Conservation (phyloP, 2,329 filamentous ascomycete genomes). For the Aspergillus thermomutatus region DNA sequence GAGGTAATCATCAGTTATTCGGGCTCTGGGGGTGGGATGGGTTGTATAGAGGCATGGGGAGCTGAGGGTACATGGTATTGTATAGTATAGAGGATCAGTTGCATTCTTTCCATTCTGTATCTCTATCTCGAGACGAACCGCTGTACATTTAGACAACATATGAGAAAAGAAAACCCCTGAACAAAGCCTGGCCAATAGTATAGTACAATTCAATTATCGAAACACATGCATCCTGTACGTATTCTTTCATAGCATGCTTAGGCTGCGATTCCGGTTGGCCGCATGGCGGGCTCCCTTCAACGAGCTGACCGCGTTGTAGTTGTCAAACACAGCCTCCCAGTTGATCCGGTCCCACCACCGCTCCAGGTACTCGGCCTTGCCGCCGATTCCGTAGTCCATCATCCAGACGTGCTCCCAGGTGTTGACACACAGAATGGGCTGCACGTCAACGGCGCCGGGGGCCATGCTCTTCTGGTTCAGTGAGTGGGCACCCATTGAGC, state of each 20-base stretch:
- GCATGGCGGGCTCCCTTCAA: conserved; percentile 19
- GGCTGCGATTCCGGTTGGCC: conserved; percentile 19
- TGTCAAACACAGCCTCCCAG: conserved; percentile 69
- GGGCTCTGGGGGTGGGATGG: not conserved
- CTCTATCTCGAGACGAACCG: conserved; percentile 13
- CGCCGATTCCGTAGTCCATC: conserved; percentile 71
- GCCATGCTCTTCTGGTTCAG: conserved; percentile 35
- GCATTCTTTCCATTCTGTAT: conserved; percentile 4
- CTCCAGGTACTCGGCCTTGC: conserved; percentile 72
- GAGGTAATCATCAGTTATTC: not conserved
- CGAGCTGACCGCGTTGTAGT: conserved; percentile 35
- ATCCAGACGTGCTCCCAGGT: conserved; percentile 96
- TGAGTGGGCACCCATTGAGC: conserved; percentile 33
- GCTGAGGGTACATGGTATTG: conserved; percentile 17
- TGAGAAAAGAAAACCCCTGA: conserved; percentile 8
- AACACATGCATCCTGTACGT: conserved; percentile 10
- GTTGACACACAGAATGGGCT: conserved; percentile 84
- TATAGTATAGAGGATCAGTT: conserved; percentile 24
- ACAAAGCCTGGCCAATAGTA: conserved; percentile 16
- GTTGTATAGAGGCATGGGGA: not conserved
- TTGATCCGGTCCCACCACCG: conserved; percentile 86
- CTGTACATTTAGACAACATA: conserved; percentile 21
- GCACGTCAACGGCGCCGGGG: conserved; percentile 50
- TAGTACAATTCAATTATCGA: conserved; percentile 29
- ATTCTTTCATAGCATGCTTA: conserved; percentile 24